Percentiles rank a stretch among this genome's conserved stretches.
phyloP scores from a whole-genome alignment of 331 rosid genomes.

The Rhamnella rubrinervis region DNA sequence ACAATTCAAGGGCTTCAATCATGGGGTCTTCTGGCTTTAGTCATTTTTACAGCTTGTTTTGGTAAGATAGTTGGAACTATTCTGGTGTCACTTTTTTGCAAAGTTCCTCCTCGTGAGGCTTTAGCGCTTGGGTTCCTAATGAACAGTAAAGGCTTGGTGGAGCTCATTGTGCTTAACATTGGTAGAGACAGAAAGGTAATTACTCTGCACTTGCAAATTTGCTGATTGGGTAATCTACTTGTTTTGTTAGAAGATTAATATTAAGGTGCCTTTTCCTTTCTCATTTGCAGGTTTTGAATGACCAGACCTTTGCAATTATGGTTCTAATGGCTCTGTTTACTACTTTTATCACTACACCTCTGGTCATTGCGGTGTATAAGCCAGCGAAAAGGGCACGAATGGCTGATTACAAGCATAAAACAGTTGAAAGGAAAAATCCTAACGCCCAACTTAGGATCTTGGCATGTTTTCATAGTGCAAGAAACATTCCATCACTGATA shows the following conservation, averaged over 20 bases:
- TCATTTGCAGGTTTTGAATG: conserved; percentile 76
- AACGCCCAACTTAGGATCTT: conserved; percentile 62
- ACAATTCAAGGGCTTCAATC: conserved; percentile 77
- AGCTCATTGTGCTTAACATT: conserved; percentile 84
- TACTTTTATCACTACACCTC: conserved; percentile 81
- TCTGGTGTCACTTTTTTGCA: conserved; percentile 46
- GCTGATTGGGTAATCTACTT: background rate
- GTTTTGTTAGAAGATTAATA: conserved; percentile 2
- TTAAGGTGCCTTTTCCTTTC: background rate
- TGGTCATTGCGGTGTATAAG: conserved; percentile 57
- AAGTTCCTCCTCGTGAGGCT: conserved; percentile 63
- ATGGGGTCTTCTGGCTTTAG: conserved; percentile 81
- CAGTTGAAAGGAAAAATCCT: conserved; percentile 48
- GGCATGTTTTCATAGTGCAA: conserved; percentile 60
- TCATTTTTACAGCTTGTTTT: conserved; percentile 68
- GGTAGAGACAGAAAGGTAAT: conserved; percentile 86
- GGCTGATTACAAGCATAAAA: conserved; percentile 58
- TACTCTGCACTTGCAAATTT: background rate
- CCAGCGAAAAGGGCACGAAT: conserved; percentile 47
- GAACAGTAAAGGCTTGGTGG: conserved; percentile 90
- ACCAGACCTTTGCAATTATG: conserved; percentile 87
- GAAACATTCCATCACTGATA: conserved; percentile 66
- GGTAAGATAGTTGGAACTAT: conserved; percentile 81
- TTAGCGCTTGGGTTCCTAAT: conserved; percentile 71
- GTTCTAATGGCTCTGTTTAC: conserved; percentile 89